A percentile compares a stretch with the other conserved stretches of the same genome.
Evolutionary conservation across 306 rosid genomes (phyloP).

Genomic region (Canavalia gladiata): DNA sequence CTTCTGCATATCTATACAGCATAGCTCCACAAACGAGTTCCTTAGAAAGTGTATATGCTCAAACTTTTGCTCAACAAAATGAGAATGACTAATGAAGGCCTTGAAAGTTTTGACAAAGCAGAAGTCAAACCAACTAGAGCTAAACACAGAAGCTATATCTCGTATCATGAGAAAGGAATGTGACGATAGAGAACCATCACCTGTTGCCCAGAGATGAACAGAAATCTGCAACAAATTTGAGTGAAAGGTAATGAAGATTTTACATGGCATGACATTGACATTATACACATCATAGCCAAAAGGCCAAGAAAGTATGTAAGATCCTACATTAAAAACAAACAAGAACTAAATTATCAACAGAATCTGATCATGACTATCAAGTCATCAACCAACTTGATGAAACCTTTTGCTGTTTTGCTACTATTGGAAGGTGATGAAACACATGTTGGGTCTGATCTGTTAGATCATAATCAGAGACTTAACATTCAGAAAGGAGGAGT

Average conservation of each 20-base stretch:
- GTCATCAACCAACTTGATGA: slow-evolving; percentile 28
- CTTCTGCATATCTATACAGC: slow-evolving; percentile 78
- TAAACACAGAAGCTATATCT: slow-evolving; percentile 67
- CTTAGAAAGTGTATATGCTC: slow-evolving; percentile 70
- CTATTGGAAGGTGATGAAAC: background rate
- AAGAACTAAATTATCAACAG: slow-evolving; percentile 2
- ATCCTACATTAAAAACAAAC: slow-evolving; percentile 18
- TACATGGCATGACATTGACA: slow-evolving; percentile 17
- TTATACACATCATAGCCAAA: slow-evolving; percentile 19
- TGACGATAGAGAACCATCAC: slow-evolving; percentile 71
- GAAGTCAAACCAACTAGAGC: slow-evolving; percentile 71
- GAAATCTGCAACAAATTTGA: slow-evolving; percentile 71
- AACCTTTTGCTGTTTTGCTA: slow-evolving; percentile 2
- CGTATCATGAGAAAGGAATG: slow-evolving; percentile 73
- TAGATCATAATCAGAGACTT: too few relatives aligned
- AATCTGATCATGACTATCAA: slow-evolving; percentile 4
- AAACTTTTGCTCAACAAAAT: slow-evolving; percentile 64
- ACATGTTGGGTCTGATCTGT: too few relatives aligned
- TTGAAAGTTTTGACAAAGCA: slow-evolving; percentile 82
- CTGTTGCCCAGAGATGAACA: slow-evolving; percentile 91
- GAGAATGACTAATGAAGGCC: slow-evolving; percentile 76
- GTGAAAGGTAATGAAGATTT: slow-evolving; percentile 42
- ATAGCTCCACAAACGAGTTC: slow-evolving; percentile 83
- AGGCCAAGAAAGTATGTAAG: background rate
- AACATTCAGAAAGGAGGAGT: too few relatives aligned